Evolutionary conservation across 176 grass and related monocot genomes (phyloP).

Genomic region (Oryza rufipogon): DNA sequence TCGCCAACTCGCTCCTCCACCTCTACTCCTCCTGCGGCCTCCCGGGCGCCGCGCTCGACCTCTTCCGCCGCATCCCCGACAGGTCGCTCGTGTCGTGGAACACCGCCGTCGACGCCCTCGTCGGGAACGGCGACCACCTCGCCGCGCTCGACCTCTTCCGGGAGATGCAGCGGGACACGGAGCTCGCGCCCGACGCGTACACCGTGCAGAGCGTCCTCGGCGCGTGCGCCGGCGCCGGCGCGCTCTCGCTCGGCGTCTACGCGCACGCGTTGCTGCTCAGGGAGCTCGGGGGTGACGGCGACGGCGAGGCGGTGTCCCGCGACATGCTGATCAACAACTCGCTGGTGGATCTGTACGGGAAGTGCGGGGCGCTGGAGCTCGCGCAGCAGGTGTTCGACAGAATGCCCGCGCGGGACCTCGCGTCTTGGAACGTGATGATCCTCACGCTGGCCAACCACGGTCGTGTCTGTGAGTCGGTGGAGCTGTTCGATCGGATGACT

Average conservation of each 20-base stretch:
- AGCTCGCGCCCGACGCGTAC: constrained; percentile 66
- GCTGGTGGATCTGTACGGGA: constrained; percentile 72
- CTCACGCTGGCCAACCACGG: constrained; percentile 78
- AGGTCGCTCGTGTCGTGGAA: constrained; percentile 87
- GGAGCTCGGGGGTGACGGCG: constrained; percentile 41
- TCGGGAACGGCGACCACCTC: constrained; percentile 68
- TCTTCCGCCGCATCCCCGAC: constrained; percentile 61
- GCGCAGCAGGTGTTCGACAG: constrained; percentile 74
- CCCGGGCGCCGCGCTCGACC: constrained; percentile 34
- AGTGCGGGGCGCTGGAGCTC: constrained; percentile 67
- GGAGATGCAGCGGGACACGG: constrained; percentile 54
- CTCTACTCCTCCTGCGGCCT: constrained; percentile 80
- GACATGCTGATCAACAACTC: constrained; percentile 92
- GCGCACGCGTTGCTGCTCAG: constrained; percentile 68
- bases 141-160: constrained; percentile 62
- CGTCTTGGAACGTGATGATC: constrained; percentile 88
- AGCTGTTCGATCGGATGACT: constrained; percentile 58
- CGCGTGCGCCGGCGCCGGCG: constrained; percentile 58
- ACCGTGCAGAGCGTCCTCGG: constrained; percentile 82
- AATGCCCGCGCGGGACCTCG: constrained; percentile 65
- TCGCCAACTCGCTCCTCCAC: constrained; percentile 84
- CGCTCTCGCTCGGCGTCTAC: constrained; percentile 78
- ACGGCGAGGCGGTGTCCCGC: constrained; percentile 25
- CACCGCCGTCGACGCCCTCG: constrained; percentile 69
- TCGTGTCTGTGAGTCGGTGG: constrained; percentile 47